Conservation (phyloP, 345 rosid species). For the Abelmoschus esculentus region DNA sequence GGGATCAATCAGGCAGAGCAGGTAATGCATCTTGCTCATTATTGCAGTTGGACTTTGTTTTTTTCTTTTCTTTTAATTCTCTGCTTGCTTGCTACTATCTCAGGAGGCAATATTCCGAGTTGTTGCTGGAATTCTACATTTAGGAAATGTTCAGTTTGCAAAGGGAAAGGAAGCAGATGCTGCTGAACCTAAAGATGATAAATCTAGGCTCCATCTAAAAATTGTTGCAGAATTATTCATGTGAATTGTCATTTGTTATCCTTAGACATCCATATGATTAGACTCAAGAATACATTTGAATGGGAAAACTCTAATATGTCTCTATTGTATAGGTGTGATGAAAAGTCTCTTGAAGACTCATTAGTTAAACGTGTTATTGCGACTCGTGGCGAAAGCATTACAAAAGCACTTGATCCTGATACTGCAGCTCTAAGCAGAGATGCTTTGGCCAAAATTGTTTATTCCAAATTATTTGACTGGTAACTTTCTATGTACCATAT, state of each 20-base stretch:
- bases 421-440: conserved; percentile 82
- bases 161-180: conserved; percentile 82
- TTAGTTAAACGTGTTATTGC: conserved; percentile 89
- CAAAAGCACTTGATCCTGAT: conserved; percentile 82
- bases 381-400: conserved; percentile 93
- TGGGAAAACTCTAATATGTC: conserved; percentile 16
- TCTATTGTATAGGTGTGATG: conserved; percentile 72
- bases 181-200: conserved; percentile 78
- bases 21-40: not conserved
- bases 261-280: not conserved
- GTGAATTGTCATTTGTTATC: conserved; percentile 32
- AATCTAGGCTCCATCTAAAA: conserved; percentile 66
- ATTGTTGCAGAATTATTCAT: conserved; percentile 79
- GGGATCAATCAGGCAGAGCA: not conserved
- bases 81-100: not conserved
- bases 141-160: conserved; percentile 81
- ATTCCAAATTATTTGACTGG: conserved; percentile 96
- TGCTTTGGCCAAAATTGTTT: conserved; percentile 90
- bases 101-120: not conserved
- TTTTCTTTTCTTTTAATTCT: not conserved
- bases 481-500: conserved; percentile 23
- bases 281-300: conserved; percentile 6
- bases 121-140: conserved; percentile 68
- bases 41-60: not conserved
- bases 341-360: conserved; percentile 76